Conservation (phyloP, 2,329 filamentous ascomycete genomes). For the Calonectria hongkongensis region DNA sequence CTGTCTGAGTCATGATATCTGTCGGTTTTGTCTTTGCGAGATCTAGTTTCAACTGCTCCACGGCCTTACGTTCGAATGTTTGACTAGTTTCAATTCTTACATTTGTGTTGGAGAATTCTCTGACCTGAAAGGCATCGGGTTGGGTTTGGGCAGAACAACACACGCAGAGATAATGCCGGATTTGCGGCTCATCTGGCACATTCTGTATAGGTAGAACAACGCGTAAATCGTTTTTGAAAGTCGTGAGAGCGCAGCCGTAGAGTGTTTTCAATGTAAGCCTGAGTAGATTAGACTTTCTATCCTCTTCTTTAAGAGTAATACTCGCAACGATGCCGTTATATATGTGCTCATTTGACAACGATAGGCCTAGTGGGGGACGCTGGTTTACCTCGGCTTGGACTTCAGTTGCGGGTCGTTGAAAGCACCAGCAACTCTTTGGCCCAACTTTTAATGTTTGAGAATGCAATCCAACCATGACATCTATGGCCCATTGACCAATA, state of each 20-base stretch:
- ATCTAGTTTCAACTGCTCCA: neutral
- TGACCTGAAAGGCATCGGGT: neutral
- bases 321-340: neutral
- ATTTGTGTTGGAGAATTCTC: neutral
- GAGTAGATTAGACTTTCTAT: constrained; percentile 6
- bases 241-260: neutral
- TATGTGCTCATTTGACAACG: neutral
- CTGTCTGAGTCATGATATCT: neutral
- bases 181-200: no score
- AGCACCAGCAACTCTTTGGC: constrained; percentile 3
- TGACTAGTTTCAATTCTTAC: neutral
- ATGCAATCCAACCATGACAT: constrained; percentile 13
- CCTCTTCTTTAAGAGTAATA: neutral
- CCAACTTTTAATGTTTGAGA: neutral
- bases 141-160: neutral
- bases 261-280: neutral
- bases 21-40: neutral
- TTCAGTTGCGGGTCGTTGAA: neutral
- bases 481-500: neutral
- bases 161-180: neutral
- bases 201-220: neutral
- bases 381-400: no score
- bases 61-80: neutral
- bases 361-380: neutral
- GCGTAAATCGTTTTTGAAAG: neutral